phyloP scores from a whole-genome alignment of 1,139 yeast species.

The Yamadazyma friedrichii region DNA sequence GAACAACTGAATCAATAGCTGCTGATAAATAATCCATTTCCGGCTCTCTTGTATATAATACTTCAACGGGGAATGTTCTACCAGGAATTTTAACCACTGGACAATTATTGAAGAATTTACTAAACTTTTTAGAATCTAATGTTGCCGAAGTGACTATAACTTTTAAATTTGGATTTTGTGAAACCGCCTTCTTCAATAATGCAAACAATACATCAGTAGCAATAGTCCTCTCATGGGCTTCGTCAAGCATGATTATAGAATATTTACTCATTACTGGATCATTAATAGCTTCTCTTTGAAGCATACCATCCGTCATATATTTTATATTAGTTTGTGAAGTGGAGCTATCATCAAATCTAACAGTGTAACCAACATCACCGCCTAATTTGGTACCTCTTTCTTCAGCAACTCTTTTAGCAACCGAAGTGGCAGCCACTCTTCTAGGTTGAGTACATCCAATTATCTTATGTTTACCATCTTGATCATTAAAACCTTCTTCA shows the following conservation, averaged over 20 bases:
- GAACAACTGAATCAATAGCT: conserved; percentile 75
- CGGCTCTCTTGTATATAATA: conserved; percentile 73
- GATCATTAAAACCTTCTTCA: conserved; percentile 34
- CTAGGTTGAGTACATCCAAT: conserved; percentile 93
- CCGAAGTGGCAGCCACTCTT: conserved; percentile 94
- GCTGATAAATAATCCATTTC: conserved; percentile 85
- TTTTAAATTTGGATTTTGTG: conserved; percentile 69
- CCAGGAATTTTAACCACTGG: conserved; percentile 88
- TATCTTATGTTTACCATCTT: conserved; percentile 31
- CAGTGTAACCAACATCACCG: conserved; percentile 79
- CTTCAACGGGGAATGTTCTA: conserved; percentile 84
- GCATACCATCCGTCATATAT: conserved; percentile 92
- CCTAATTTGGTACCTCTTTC: conserved; percentile 79
- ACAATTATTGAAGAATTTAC: conserved; percentile 71
- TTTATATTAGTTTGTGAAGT: conserved; percentile 57
- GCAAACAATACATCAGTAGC: conserved; percentile 94
- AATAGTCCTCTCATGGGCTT: conserved; percentile 94
- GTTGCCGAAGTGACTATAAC: conserved; percentile 92
- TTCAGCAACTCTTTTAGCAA: conserved; percentile 84
- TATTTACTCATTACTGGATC: conserved; percentile 75
- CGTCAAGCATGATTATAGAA: conserved; percentile 87
- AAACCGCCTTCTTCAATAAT: conserved; percentile 69
- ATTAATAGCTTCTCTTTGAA: conserved; percentile 74
- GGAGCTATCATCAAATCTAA: conserved; percentile 82
- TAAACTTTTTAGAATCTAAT: conserved; percentile 78